Base-by-base conservation (phyloP, 257 asterid genomes). In the Nicotiana undulata region DNA sequence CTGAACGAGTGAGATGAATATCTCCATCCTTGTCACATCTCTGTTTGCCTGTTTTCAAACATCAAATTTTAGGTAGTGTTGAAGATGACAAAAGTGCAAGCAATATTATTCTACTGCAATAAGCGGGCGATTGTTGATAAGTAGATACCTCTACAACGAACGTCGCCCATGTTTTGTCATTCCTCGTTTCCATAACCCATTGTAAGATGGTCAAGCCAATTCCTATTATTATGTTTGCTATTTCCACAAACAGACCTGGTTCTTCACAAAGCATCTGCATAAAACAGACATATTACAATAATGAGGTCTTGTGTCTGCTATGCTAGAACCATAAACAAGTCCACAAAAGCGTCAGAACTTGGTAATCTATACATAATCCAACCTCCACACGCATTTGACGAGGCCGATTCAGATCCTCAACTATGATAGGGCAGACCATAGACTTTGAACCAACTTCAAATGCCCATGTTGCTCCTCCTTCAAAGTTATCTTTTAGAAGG, bases 401-500 rank as follows among this genome's bases (percentile, higher is more conserved):
- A 40, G 98, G 98, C 82, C 87, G 91, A 85, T 93, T 89, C 40
- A 94, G 91, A 88, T 94, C 97, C 89, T 94, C 97, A 31, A 94
- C 97, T 82, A 90, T 91, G 83, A 94, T 90, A 1, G 98, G 98
- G 65, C 98, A 94, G 60, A 87, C 90, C 92, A 87, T 88, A 29
- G 98, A 93, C 66, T 92, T 93, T 5, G 97, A 92, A 40, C 97
- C 98, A n/a, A 94, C 92, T 90, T 94, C 98, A 82, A 89, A 94
- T 1, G 98, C 98, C 98, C 98, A 94, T 1, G 98, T 92, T 9
- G 97, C 98, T 85, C 98, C 98, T 37, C 97, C 97, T 78, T 90
- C 94, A 49, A 80, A 86, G 64, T 88, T 87, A 72, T 91, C 96
- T 80, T 94, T 93, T 5, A 85, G 83, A 79, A 88, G 87, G 75